Evolutionary conservation across 805 yeast genomes (phyloP).

Genomic region (Torulaspora maleeae): DNA sequence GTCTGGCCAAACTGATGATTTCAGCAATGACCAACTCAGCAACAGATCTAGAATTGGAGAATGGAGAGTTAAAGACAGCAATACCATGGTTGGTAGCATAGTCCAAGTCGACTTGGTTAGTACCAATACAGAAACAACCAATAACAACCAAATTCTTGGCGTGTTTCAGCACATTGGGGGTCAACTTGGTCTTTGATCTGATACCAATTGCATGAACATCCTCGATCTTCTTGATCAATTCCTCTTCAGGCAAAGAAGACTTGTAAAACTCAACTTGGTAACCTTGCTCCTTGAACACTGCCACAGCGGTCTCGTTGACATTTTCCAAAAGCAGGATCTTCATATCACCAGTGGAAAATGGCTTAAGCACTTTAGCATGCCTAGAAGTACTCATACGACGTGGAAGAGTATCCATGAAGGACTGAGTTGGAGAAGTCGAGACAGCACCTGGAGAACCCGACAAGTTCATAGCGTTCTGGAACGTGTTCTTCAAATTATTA

Average conservation of each 20-base stretch:
- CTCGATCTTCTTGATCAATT: constrained; percentile 86
- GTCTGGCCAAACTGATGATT: constrained; percentile 90
- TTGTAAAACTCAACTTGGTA: constrained; percentile 95
- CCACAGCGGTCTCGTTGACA: constrained; percentile 87
- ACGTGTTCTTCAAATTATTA: constrained; percentile 47
- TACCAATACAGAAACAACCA: constrained; percentile 99
- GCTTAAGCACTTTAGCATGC: constrained; percentile 75
- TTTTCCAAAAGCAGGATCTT: constrained; percentile 88
- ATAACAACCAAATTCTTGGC: constrained; percentile 86
- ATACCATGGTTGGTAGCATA: constrained; percentile 89
- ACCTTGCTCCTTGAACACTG: constrained; percentile 81
- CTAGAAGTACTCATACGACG: constrained; percentile 41
- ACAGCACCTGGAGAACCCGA: constrained; percentile 65
- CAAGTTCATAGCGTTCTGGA: constrained; percentile 49
- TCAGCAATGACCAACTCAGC: constrained; percentile 97
- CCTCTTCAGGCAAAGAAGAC: constrained; percentile 85
- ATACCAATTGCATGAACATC: constrained; percentile 97
- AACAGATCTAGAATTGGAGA: constrained; percentile 96
- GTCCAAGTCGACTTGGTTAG: constrained; percentile 93
- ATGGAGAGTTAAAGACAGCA: constrained; percentile 97
- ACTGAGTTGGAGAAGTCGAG: constrained; percentile 75
- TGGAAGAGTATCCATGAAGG: constrained; percentile 52
- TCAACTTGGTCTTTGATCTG: constrained; percentile 91
- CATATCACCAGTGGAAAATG: constrained; percentile 92
- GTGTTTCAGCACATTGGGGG: constrained; percentile 68